Percentiles rank a stretch among this genome's conserved stretches.
phyloP scores from a whole-genome alignment of 148 eudicot species.

The Nepenthes gracilis region DNA sequence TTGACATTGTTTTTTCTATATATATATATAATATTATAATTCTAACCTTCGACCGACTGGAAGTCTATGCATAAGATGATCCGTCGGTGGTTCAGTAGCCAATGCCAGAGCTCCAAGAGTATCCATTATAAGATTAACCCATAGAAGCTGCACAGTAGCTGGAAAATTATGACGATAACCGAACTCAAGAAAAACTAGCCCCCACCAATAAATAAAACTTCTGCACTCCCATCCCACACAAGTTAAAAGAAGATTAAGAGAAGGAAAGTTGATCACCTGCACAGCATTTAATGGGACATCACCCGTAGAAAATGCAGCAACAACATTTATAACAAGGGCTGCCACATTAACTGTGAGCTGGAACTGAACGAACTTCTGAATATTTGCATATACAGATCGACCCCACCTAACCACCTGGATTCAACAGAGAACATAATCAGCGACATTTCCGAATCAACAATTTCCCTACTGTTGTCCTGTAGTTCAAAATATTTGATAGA shows the following conservation, averaged over 20 bases:
- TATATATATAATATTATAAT: no score
- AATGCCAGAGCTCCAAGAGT: conserved; percentile 95
- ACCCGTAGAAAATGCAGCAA: conserved; percentile 76
- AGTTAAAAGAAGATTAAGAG: neutral
- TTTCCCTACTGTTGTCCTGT: neutral
- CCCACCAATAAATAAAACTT: neutral
- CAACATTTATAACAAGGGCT: conserved; percentile 86
- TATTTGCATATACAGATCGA: conserved; percentile 89
- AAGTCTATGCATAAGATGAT: conserved; percentile 71
- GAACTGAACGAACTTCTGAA: conserved; percentile 91
- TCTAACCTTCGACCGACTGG: conserved; percentile 91
- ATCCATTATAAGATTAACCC: conserved; percentile 98
- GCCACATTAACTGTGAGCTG: conserved; percentile 97
- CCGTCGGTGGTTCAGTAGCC: conserved; percentile 98
- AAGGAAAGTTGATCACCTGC: conserved; percentile 36
- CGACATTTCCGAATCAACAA: neutral
- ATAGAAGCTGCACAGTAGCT: conserved; percentile 56
- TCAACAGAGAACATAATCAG: conserved; percentile 4
- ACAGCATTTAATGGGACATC: conserved; percentile 89
- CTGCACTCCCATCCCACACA: neutral
- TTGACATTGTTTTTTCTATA: no score
- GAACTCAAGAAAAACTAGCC: neutral
- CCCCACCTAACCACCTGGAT: conserved; percentile 97
- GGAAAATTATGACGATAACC: neutral
- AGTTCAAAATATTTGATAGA: no score